Base-by-base conservation (phyloP, 352 stramenopile genomes). In the Globisporangium cederbergense region DNA sequence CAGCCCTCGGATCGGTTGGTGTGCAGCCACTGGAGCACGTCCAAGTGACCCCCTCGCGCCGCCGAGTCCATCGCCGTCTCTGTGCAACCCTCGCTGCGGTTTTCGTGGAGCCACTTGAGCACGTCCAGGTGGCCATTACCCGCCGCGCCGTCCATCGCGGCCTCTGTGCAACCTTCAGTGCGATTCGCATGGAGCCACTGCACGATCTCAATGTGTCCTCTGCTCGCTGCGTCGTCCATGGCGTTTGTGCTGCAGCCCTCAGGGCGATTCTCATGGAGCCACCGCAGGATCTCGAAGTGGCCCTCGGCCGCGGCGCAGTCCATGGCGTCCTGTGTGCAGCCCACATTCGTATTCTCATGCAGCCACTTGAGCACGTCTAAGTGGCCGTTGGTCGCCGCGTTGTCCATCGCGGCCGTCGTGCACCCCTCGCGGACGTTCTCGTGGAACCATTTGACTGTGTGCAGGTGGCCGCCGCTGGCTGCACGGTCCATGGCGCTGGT, bases 81-180 rank as follows among this genome's bases (percentile, higher is more conserved):
- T n/a, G 81, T 89, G 58, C 77, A 86, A 8, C 28, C 50, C 50
- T 56, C 50, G 8, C 14, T 14, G 3, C 50, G 16, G 28, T 40
- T 56, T 16, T 66, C 54, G 49, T 90, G 78, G 7, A 89, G 60
- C 83, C 83, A 91, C 68, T 88, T 49, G 25, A 83, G 68, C 22
- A 82, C 74, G 3, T 46, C 8, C 46, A 68, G 42, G 32, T 62
- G 55, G 2, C 62, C 62, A 7, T 54, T 47, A 25, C 51, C 51
- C 13, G 62, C 55, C 9, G 56, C 62, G 8, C 20, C 18, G 43
- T 64, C 62, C 62, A 68, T 57, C 16, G 62, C 62, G 10, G 50
- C 53, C 18, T 64, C 58, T 4, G 52, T 62, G 18, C 49, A 38
- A 1, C 49, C 49, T 14, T 55, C 49, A n/a, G 13, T 55, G 25